Base-by-base conservation (phyloP, 805 yeast genomes). In the Monosporozyma unispora region DNA sequence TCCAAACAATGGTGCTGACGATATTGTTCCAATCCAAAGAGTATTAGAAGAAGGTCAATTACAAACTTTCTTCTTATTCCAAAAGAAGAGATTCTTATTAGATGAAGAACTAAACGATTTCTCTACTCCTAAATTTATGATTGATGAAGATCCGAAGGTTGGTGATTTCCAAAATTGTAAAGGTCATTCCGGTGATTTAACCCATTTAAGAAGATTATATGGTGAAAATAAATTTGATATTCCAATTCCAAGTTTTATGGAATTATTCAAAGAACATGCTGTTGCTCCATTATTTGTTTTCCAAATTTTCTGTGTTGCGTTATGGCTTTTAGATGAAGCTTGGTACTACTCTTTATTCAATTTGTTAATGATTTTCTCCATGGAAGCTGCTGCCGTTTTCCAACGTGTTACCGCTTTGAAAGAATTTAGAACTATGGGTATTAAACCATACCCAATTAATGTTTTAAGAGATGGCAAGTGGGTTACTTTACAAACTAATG, bases 251-350 rank as follows among this genome's bases (percentile, higher is more conserved):
- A 79, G 96, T 0, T 91, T 93, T 59, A 54, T 77, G 50, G 98
- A 91, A 67, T 74, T 93, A 60, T 93, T 93, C 74, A 84, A 87
- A 63, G 98, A 93, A 69, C 99, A 93, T 66, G 98, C 98, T 10
- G 90, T 93, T 38, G 98, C 99, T 12, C 99, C 99, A 11, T 87
- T 93, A 67, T 93, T 93, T 60, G 96, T 93, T 23, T 93, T 93
- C 74, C 99, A 93, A 72, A 76, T 93, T 50, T 93, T 93, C 67
- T 90, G 97, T 64, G 95, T 91, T 51, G 95, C 91, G 4, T 74
- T 93, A 54, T 93, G 98, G 97, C 78, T 87, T 62, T 79, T 93
- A 79, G 98, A 93, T 70, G 97, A 91, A 58, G 84, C 86, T 72
- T 93, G 98, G 98, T 90, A 90, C 69, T 85, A 85, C 64, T 88